Evolutionary conservation across 179 eudicot species (phyloP).

Genomic region (Spergularia azorica): DNA sequence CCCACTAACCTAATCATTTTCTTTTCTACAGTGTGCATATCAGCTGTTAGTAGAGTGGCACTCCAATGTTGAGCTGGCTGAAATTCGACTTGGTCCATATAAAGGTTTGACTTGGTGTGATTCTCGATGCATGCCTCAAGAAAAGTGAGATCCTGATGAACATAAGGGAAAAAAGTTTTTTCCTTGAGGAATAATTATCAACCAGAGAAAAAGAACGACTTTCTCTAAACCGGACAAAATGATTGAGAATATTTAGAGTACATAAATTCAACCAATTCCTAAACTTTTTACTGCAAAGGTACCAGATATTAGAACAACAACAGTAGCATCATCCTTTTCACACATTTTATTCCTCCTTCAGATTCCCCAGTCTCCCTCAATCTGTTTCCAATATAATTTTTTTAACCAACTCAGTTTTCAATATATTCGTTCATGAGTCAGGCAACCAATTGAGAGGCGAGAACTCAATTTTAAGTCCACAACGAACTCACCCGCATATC

Average conservation of each 20-base stretch:
- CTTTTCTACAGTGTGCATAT: slow-evolving; percentile 46
- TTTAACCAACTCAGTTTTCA: neutral
- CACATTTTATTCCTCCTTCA: neutral
- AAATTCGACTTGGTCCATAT: slow-evolving; percentile 98
- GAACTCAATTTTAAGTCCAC: neutral
- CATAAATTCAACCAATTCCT: neutral
- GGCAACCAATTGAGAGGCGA: neutral
- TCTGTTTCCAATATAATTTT: neutral
- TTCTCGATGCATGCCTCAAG: slow-evolving; percentile 97
- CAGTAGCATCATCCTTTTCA: neutral
- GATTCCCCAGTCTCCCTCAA: neutral
- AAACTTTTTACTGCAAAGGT: neutral
- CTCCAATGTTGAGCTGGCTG: slow-evolving; percentile 94
- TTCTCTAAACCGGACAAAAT: neutral
- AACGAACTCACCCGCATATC: neutral
- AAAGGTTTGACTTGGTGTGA: slow-evolving; percentile 89
- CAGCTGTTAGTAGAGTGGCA: slow-evolving; percentile 73
- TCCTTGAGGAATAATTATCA: slow-evolving; percentile 10
- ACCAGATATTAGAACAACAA: neutral
- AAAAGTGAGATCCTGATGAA: slow-evolving; percentile 80
- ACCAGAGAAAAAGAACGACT: neutral
- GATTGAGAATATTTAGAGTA: slow-evolving; percentile 10
- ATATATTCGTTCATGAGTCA: no score
- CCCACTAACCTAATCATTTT: slow-evolving; percentile 47
- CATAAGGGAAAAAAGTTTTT: slow-evolving; percentile 7